These are phyloP conservation scores for Phragmites australis DNA, from an alignment of 176 grass and related monocot genomes.

Conservation along the genomic window DNA sequence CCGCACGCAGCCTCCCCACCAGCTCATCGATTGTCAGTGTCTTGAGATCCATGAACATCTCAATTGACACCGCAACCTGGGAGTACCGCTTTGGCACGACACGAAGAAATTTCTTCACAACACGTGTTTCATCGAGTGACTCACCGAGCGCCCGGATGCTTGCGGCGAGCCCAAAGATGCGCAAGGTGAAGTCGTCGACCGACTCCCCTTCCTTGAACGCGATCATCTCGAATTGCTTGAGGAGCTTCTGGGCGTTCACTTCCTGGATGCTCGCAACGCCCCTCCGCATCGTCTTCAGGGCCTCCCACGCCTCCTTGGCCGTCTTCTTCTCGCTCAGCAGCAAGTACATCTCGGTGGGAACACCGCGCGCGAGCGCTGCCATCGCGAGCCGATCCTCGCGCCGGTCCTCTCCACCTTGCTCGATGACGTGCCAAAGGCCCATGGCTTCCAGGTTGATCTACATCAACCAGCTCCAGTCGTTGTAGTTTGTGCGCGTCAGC, in stretches of 20 bases:
- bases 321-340: not conserved
- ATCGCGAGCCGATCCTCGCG: not conserved
- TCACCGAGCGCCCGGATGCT: accelerated
- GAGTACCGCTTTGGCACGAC: accelerated
- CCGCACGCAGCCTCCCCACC: accelerated
- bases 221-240: not conserved
- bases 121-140: accelerated
- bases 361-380: not conserved
- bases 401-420: not conserved
- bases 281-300: accelerated
- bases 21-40: not conserved
- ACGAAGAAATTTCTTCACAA: not conserved
- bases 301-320: not conserved
- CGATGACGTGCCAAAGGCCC: not conserved
- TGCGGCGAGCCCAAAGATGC: accelerated
- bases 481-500: not conserved
- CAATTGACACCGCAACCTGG: not conserved
- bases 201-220: accelerated
- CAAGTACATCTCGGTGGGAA: not conserved
- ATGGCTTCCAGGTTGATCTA: not conserved
- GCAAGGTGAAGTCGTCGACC: not conserved
- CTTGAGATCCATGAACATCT: not conserved
- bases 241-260: not conserved
- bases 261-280: not conserved
- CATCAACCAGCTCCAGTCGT: not conserved